These are phyloP conservation scores for Paraphaeosphaeria minitans DNA, from an alignment of 2,329 filamentous ascomycete genomes.

Conservation along the genomic window DNA sequence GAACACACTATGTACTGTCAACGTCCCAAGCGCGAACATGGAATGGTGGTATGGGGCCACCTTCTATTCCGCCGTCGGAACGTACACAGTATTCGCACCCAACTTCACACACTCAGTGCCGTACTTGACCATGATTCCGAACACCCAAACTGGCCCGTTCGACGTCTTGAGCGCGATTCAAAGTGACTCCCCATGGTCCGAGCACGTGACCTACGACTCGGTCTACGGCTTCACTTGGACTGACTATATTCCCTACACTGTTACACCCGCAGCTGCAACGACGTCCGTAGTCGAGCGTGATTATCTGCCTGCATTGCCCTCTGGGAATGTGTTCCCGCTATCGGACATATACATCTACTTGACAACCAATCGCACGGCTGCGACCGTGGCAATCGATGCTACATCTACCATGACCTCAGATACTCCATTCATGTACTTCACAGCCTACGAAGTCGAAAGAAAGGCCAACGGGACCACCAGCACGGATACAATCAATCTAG, in stretches of 20 bases:
- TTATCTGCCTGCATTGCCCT: conserved; percentile 29
- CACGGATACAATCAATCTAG: conserved; percentile 44
- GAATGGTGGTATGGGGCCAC: conserved; percentile 43
- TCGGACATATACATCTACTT: conserved; percentile 21
- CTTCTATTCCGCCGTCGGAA: conserved; percentile 28
- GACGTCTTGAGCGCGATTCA: conserved; percentile 30
- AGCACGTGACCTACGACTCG: conserved; percentile 26
- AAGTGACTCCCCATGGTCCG: conserved; percentile 29
- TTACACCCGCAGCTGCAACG: conserved; percentile 37
- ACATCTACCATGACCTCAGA: conserved; percentile 27
- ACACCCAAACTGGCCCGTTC: conserved; percentile 28
- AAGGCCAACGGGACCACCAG: conserved; percentile 35
- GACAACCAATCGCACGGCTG: conserved; percentile 12
- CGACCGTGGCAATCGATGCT: conserved; percentile 30
- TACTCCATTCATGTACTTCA: conserved; percentile 52
- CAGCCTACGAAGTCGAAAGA: conserved; percentile 50
- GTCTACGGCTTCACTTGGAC: conserved; percentile 29
- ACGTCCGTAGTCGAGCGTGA: conserved; percentile 37
- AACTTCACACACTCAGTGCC: conserved; percentile 24
- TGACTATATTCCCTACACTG: conserved; percentile 29
- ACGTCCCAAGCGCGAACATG: conserved; percentile 40
- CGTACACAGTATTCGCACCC: conserved; percentile 20
- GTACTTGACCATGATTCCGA: conserved; percentile 27
- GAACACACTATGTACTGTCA: conserved; percentile 38
- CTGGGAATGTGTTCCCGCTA: conserved; percentile 24